A percentile compares a stretch with the other conserved stretches of the same genome.
These are phyloP conservation scores for Colletotrichum orchidophilum DNA, from an alignment of 2,329 filamentous ascomycete species.

Conservation along the genomic window DNA sequence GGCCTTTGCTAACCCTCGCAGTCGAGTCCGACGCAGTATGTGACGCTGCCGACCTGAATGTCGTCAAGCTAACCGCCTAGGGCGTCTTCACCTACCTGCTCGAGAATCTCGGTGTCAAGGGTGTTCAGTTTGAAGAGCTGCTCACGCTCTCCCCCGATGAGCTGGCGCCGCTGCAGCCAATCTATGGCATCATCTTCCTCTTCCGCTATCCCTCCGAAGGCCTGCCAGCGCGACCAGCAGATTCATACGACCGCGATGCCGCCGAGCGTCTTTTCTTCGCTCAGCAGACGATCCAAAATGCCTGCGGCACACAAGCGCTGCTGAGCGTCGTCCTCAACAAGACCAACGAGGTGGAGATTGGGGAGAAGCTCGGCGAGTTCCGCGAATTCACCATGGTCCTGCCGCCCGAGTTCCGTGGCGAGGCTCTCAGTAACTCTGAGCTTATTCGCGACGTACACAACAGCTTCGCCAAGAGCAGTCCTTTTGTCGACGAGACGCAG, in stretches of 20 bases:
- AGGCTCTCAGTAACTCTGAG: slow-evolving; percentile 70
- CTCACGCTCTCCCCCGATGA: slow-evolving; percentile 84
- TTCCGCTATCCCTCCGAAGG: slow-evolving; percentile 95
- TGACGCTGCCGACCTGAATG: background rate
- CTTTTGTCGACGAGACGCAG: slow-evolving; percentile 92
- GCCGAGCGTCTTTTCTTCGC: slow-evolving; percentile 90
- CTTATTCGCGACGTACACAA: slow-evolving; percentile 85
- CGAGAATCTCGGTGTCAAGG: slow-evolving; percentile 87
- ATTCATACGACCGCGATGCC: slow-evolving; percentile 77
- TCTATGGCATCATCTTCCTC: slow-evolving; percentile 98
- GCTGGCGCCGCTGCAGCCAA: slow-evolving; percentile 75
- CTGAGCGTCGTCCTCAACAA: slow-evolving; percentile 93
- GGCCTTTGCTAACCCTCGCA: slow-evolving; percentile 40
- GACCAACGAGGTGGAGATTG: slow-evolving; percentile 75
- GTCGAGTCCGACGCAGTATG: slow-evolving; percentile 94
- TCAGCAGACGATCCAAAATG: slow-evolving; percentile 97
- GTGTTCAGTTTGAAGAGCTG: slow-evolving; percentile 97
- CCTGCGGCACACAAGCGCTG: slow-evolving; percentile 95
- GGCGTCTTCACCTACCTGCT: slow-evolving; percentile 98
- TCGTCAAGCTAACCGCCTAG: slow-evolving; percentile 48
- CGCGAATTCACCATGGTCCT: slow-evolving; percentile 89
- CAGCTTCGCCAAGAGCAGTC: slow-evolving; percentile 86
- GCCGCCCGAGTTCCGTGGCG: slow-evolving; percentile 75
- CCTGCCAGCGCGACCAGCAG: slow-evolving; percentile 31
- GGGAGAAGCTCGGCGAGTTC: slow-evolving; percentile 76